Base-by-base conservation (phyloP, 768 basidiomycete genomes). In the Austroboletus eburneus region DNA sequence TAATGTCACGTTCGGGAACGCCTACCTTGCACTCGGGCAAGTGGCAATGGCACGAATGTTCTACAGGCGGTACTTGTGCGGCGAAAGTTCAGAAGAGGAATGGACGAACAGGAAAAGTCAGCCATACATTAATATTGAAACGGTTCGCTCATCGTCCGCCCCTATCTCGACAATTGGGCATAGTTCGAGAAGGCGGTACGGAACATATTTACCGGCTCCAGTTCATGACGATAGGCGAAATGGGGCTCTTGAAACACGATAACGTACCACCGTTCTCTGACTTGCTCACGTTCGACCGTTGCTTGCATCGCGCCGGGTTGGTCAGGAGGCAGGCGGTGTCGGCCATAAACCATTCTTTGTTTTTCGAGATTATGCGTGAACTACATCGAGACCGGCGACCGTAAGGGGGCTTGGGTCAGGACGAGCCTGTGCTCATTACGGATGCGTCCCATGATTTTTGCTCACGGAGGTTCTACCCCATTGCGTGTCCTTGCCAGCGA, bases 61-160 rank as follows among this genome's bases (percentile, higher is more conserved):
- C 10, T 73, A 74, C 38, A 67, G 71, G 21, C 69, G 65, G 29
- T 77, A 73, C 49, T 52, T 75, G 13, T 67, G 66, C 5, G 79
- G 79, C 1, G 66, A 76, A 13, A 76, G 83, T 36, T 58, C 62
- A 7, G 57, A 70, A 34, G 69, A 68, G 4, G 80, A 83, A 57
- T 82, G 81, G 81, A 67, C 68, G 17, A 70, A 70, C 37, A 62
- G 80, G 18, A 72, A 67, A 45, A 67, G 58, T 41, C 71, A 81
- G 48, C 77, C 78, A 0, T 73, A 78, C 66, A 64, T 69, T 18
- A 74, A 63, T 9, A n/a, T n/a, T n/a, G n/a, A n/a, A 68, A 63
- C 4, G 78, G 78, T 2, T 79, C 79, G 9, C 49, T 79, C 21
- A 81, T 75, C 59, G 45, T 80, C 17, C 69, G 81, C 2, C 73